A percentile compares a stretch with the other conserved stretches of the same genome.
Conservation (phyloP, 129 eudicot species). For the Centaurea solstitialis region DNA sequence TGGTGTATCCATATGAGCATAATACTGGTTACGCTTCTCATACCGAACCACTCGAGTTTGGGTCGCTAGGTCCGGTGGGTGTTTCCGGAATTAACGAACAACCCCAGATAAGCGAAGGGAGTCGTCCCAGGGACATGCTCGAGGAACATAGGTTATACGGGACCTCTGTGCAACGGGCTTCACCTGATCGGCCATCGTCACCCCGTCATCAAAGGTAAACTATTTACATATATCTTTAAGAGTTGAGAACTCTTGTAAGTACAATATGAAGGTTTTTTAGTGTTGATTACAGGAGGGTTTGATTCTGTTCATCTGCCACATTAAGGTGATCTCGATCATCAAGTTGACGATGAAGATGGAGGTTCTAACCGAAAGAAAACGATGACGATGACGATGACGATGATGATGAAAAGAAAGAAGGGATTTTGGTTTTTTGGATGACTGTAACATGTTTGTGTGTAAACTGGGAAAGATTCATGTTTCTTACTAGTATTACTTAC, state of each 20-base stretch:
- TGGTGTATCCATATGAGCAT: constrained; percentile 73
- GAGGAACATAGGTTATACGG: constrained; percentile 64
- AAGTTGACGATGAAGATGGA: not conserved
- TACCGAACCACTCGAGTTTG: constrained; percentile 77
- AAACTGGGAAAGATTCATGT: constrained; percentile 1
- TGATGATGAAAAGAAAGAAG: not conserved
- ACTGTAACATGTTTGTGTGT: constrained; percentile 10
- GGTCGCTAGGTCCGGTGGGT: constrained; percentile 65
- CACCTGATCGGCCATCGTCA: constrained; percentile 85
- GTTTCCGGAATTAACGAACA: constrained; percentile 51
- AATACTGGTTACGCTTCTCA: constrained; percentile 47
- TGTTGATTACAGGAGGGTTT: constrained; percentile 30
- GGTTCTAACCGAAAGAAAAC: not conserved
- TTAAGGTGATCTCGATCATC: not conserved
- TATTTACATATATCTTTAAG: not conserved
- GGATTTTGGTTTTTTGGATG: not conserved
- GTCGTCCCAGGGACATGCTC: constrained; percentile 45
- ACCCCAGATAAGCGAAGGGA: constrained; percentile 47
- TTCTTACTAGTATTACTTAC: not conserved
- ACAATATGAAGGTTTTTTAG: not conserved
- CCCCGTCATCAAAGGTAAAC: constrained; percentile 72
- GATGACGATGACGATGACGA: not conserved
- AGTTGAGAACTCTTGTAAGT: not conserved
- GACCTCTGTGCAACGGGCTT: constrained; percentile 47
- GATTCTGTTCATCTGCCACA: constrained; percentile 10